These are phyloP conservation scores for Kluyveromyces wickerhamii DNA, from an alignment of 805 yeast species.

Conservation along the genomic window DNA sequence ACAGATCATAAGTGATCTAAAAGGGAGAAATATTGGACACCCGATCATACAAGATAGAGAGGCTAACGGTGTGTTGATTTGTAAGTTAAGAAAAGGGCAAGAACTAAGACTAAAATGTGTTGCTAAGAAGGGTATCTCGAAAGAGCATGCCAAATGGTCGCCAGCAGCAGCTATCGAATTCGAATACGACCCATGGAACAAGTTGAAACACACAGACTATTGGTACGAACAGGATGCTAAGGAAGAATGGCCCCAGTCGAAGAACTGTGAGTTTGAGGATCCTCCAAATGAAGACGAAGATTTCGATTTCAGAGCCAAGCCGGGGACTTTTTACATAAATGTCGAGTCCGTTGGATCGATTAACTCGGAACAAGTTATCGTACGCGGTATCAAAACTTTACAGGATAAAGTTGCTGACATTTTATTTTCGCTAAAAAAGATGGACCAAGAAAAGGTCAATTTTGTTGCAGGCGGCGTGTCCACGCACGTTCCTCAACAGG, in stretches of 20 bases:
- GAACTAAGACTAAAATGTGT: conserved; percentile 83
- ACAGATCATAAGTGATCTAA: conserved; percentile 35
- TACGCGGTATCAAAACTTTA: conserved; percentile 74
- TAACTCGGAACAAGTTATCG: conserved; percentile 81
- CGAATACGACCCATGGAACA: conserved; percentile 99
- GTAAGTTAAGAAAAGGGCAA: conserved; percentile 88
- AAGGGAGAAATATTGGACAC: conserved; percentile 51
- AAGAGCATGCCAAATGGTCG: conserved; percentile 98
- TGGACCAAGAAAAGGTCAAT: conserved; percentile 33
- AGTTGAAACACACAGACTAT: conserved; percentile 86
- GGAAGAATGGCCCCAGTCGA: conserved; percentile 87
- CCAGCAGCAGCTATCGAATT: conserved; percentile 94
- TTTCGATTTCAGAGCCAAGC: conserved; percentile 78
- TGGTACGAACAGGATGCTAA: conserved; percentile 92
- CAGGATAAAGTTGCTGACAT: conserved; percentile 89
- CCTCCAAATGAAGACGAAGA: conserved; percentile 81
- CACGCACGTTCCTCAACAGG: conserved; percentile 32
- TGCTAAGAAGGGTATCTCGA: conserved; percentile 95
- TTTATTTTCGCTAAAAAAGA: conserved; percentile 55
- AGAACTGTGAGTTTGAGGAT: conserved; percentile 93
- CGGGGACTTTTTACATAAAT: conserved; percentile 74
- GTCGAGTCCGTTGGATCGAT: conserved; percentile 90
- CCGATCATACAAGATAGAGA: conserved; percentile 79
- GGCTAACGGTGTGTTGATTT: conserved; percentile 79
- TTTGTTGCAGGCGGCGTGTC: conserved; percentile 34